Evolutionary conservation across 1,284 basidiomycete species (phyloP).

Genomic region (Ceratobasidium sp.): DNA sequence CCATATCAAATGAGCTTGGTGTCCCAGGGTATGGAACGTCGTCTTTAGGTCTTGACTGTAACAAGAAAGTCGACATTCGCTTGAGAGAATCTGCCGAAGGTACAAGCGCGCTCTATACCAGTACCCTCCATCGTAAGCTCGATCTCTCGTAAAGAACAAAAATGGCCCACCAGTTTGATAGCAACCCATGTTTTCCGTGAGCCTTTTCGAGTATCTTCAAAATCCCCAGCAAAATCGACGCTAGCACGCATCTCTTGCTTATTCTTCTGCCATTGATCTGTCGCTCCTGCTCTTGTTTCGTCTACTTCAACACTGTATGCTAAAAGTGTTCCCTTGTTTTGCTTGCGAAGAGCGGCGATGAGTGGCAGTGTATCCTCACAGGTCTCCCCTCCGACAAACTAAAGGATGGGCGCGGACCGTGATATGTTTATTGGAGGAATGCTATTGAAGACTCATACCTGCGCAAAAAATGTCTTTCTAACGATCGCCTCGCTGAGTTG

Average conservation of each 20-base stretch:
- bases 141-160: neutral
- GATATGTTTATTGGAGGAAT: neutral
- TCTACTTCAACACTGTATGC: constrained; percentile 89
- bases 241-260: constrained; percentile 76
- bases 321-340: constrained; percentile 82
- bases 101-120: constrained; percentile 66
- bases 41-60: constrained; percentile 48
- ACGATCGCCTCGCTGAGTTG: constrained; percentile 76
- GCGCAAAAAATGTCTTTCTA: constrained; percentile 85
- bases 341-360: constrained; percentile 68
- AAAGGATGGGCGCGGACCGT: no score
- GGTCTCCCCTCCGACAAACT: constrained; percentile 89
- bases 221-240: constrained; percentile 80
- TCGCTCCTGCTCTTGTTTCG: constrained; percentile 51
- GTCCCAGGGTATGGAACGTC: constrained; percentile 73
- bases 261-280: constrained; percentile 55
- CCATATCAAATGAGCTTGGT: constrained; percentile 62
- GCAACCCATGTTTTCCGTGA: constrained; percentile 80
- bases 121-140: neutral
- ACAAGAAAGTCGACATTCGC: constrained; percentile 66
- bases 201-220: constrained; percentile 65
- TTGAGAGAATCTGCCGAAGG: constrained; percentile 66
- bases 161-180: constrained; percentile 72
- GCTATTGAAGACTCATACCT: constrained; percentile 62
- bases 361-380: constrained; percentile 74